phyloP scores from a whole-genome alignment of 2,329 filamentous ascomycete genomes.

The Orbilia oligospora region DNA sequence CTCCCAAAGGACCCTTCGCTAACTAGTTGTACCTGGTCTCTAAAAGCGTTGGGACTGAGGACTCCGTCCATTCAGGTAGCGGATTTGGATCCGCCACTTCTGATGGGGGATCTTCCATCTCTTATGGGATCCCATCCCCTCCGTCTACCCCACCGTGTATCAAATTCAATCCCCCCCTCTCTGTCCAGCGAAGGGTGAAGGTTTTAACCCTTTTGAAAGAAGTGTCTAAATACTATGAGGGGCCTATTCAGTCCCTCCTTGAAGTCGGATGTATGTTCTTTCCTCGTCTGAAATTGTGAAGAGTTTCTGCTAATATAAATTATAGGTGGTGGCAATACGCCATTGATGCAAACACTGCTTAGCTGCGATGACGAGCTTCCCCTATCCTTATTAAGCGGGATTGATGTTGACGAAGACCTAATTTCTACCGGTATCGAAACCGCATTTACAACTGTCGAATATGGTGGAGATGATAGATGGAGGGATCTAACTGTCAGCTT shows the following conservation, averaged over 20 bases:
- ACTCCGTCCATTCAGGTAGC: neutral
- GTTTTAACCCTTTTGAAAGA: conserved; percentile 59
- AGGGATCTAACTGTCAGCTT: conserved; percentile 62
- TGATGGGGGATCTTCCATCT: neutral
- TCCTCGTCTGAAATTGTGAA: neutral
- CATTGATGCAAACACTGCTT: conserved; percentile 62
- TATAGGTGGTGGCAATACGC: conserved; percentile 59
- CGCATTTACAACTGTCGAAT: conserved; percentile 58
- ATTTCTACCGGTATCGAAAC: conserved; percentile 48
- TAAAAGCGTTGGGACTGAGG: neutral
- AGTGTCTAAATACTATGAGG: conserved; percentile 41
- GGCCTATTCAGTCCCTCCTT: conserved; percentile 61
- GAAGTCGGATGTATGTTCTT: conserved; percentile 63
- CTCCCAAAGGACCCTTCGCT: neutral
- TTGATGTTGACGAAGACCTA: conserved; percentile 63
- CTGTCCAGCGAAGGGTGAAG: conserved; percentile 61
- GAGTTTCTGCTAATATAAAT: neutral
- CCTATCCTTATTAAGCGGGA: conserved; percentile 61
- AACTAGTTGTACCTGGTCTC: neutral
- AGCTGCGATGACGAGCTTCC: conserved; percentile 63
- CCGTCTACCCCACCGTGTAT: conserved; percentile 50
- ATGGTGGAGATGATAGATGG: conserved; percentile 61
- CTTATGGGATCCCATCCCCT: conserved; percentile 40
- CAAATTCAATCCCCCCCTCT: conserved; percentile 63
- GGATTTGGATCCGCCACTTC: neutral